A percentile compares a stretch with the other conserved stretches of the same genome.
These are phyloP conservation scores for Brettanomyces nanus DNA, from an alignment of 805 yeast genomes.

Conservation along the genomic window DNA sequence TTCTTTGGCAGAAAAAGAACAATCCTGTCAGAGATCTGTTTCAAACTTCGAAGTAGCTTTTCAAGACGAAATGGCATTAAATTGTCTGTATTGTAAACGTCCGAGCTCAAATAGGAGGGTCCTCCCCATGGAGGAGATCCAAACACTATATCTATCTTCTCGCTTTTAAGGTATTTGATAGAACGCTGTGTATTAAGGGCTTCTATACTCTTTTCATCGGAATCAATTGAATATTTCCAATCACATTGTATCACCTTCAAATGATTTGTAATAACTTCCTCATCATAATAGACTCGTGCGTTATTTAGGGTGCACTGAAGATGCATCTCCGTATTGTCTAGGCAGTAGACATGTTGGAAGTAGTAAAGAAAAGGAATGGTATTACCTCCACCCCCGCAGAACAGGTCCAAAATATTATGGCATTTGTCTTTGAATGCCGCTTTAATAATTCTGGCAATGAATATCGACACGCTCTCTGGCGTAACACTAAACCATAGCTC, in stretches of 20 bases:
- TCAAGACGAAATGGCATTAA: slow-evolving; percentile 41
- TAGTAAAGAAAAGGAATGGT: slow-evolving; percentile 61
- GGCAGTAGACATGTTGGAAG: slow-evolving; percentile 50
- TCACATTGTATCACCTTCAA: slow-evolving; percentile 42
- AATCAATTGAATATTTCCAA: slow-evolving; percentile 24
- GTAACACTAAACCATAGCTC: slow-evolving; percentile 88
- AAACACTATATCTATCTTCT: slow-evolving; percentile 45
- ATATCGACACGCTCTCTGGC: slow-evolving; percentile 64
- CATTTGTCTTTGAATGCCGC: slow-evolving; percentile 84
- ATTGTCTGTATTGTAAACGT: slow-evolving; percentile 34
- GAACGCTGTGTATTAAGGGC: slow-evolving; percentile 4
- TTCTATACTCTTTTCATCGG: background rate
- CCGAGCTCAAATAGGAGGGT: slow-evolving; percentile 39
- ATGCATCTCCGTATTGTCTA: slow-evolving; percentile 55
- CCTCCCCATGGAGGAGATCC: slow-evolving; percentile 90
- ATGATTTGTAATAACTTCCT: slow-evolving; percentile 35
- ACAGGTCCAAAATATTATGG: slow-evolving; percentile 68
- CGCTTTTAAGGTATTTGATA: slow-evolving; percentile 6
- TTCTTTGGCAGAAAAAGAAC: slow-evolving; percentile 58
- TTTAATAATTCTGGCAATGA: slow-evolving; percentile 44
- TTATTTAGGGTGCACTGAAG: slow-evolving; percentile 62
- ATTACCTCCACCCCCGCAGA: slow-evolving; percentile 89
- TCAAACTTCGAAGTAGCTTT: slow-evolving; percentile 32
- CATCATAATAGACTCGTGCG: slow-evolving; percentile 42
- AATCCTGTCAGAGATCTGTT: slow-evolving; percentile 36